A percentile compares a stretch with the other conserved stretches of the same genome.
Evolutionary conservation across 148 eudicot species (phyloP).

Genomic region (Spergularia bocconei): DNA sequence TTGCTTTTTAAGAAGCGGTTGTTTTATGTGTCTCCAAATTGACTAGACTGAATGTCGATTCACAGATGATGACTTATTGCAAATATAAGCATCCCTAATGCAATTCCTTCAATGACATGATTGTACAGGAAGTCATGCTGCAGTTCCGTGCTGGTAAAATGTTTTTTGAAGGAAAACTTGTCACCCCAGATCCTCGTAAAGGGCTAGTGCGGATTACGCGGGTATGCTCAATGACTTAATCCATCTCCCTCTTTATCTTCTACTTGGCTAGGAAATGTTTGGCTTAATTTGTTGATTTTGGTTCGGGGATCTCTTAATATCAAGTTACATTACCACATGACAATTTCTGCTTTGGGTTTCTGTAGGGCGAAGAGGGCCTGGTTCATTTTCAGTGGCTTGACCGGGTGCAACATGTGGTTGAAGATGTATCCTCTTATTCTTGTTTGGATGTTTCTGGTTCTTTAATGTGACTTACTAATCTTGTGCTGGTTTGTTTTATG

Average conservation of each 20-base stretch:
- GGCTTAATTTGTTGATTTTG: neutral
- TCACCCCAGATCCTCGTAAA: slow-evolving; percentile 86
- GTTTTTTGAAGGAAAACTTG: slow-evolving; percentile 77
- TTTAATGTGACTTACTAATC: neutral
- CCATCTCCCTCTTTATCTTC: neutral
- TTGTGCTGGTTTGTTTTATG: neutral
- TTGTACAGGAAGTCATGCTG: slow-evolving; percentile 56
- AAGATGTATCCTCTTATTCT: slow-evolving; percentile 77
- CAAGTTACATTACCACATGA: neutral
- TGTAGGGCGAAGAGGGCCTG: slow-evolving; percentile 90
- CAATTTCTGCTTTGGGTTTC: neutral
- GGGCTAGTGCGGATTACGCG: slow-evolving; percentile 82
- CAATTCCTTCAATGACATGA: neutral
- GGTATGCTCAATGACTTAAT: slow-evolving; percentile 39
- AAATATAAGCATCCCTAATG: neutral
- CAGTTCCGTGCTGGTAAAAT: slow-evolving; percentile 98
- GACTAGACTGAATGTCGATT: neutral
- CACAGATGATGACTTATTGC: neutral
- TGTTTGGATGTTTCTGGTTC: neutral
- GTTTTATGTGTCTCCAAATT: neutral
- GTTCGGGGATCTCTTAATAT: neutral
- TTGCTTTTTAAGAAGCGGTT: neutral
- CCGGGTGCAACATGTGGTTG: slow-evolving; percentile 58
- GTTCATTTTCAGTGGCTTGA: slow-evolving; percentile 94
- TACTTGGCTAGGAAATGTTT: neutral